Conservation (phyloP, 1,139 yeast genomes). For the Zygosaccharomyces sapae region DNA sequence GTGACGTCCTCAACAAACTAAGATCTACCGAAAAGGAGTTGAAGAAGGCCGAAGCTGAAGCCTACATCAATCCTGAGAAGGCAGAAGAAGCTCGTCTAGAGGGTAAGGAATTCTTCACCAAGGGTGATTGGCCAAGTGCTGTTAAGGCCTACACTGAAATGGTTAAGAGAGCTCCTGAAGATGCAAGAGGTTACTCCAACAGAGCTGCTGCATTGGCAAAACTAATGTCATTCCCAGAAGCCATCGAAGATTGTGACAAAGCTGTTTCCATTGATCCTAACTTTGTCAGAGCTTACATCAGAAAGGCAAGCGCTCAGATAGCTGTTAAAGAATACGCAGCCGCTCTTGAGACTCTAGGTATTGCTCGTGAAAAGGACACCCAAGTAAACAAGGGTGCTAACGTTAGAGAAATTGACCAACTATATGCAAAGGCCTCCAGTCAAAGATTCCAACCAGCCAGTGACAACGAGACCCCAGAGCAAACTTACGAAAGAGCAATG, state of each 20-base stretch:
- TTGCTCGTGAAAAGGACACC: conserved; percentile 70
- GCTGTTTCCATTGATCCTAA: conserved; percentile 86
- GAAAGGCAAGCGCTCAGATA: conserved; percentile 93
- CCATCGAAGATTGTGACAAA: conserved; percentile 81
- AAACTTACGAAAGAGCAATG: conserved; percentile 85
- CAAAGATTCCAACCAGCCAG: conserved; percentile 72
- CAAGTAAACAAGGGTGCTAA: conserved; percentile 59
- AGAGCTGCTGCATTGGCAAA: conserved; percentile 97
- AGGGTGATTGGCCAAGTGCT: conserved; percentile 96
- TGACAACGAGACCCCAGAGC: conserved; percentile 92
- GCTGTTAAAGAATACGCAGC: conserved; percentile 84
- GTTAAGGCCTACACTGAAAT: conserved; percentile 93
- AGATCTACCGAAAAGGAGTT: conserved; percentile 83
- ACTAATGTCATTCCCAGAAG: conserved; percentile 96
- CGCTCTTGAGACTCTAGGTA: conserved; percentile 76
- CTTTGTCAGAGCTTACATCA: conserved; percentile 90
- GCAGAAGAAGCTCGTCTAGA: conserved; percentile 93
- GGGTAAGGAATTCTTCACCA: conserved; percentile 85
- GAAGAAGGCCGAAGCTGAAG: conserved; percentile 69
- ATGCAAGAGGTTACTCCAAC: conserved; percentile 95
- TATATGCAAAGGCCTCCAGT: conserved; percentile 69
- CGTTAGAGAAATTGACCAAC: conserved; percentile 73
- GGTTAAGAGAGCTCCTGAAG: conserved; percentile 93
- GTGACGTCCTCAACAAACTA: conserved; percentile 84
- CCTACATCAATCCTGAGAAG: conserved; percentile 81